Percentiles rank a stretch among this genome's conserved stretches.
Evolutionary conservation across 2,329 filamentous ascomycete genomes (phyloP).

Genomic region (Fusarium gaditjirri): DNA sequence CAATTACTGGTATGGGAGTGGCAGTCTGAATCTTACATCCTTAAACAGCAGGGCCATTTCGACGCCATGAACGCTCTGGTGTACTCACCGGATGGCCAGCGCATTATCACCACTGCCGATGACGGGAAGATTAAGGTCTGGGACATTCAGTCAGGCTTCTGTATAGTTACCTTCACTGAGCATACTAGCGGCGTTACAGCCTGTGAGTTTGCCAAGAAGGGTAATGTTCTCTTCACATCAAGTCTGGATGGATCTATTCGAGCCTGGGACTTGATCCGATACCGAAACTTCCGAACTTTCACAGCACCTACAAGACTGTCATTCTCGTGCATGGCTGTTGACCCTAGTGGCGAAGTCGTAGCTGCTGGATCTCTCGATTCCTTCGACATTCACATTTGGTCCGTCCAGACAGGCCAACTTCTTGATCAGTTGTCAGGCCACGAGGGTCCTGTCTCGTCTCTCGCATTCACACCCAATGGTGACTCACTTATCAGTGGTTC

Average conservation of each 20-base stretch:
- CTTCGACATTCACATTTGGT: constrained; percentile 98
- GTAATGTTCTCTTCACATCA: constrained; percentile 94
- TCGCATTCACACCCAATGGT: constrained; percentile 90
- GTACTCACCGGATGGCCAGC: constrained; percentile 93
- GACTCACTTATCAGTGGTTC: constrained; percentile 87
- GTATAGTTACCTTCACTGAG: constrained; percentile 97
- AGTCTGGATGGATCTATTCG: constrained; percentile 93
- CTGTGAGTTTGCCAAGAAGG: constrained; percentile 93
- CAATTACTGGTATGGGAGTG: constrained; percentile 99
- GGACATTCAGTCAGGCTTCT: constrained; percentile 97
- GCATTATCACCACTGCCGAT: constrained; percentile 92
- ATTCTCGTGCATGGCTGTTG: constrained; percentile 95
- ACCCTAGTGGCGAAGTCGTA: constrained; percentile 95
- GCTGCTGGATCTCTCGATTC: constrained; percentile 95
- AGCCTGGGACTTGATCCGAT: constrained; percentile 95
- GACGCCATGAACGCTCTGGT: constrained; percentile 94
- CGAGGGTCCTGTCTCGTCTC: constrained; percentile 88
- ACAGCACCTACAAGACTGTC: constrained; percentile 91
- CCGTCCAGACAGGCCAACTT: constrained; percentile 95
- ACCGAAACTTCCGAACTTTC: constrained; percentile 97
- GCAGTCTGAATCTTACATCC: constrained; percentile 98
- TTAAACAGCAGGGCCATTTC: constrained; percentile 98
- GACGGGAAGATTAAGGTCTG: constrained; percentile 99
- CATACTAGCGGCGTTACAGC: constrained; percentile 94
- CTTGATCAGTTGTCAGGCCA: constrained; percentile 92